A percentile compares a stretch with the other conserved stretches of the same genome.
Conservation (phyloP, 805 yeast genomes). For the Wickerhamomyces sydowiorum region DNA sequence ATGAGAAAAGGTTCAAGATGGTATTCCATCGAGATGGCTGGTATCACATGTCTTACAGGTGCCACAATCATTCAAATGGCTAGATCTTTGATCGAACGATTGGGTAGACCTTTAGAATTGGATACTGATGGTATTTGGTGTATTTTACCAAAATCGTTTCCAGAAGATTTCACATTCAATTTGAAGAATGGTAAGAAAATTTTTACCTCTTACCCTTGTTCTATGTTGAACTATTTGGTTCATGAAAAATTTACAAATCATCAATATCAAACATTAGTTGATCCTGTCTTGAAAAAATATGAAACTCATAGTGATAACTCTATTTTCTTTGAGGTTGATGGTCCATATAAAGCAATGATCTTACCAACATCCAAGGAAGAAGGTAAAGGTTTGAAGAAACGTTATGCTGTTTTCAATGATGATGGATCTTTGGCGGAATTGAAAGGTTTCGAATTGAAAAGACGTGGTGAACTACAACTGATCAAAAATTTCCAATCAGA, state of each 20-base stretch:
- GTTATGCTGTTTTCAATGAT: conserved; percentile 94
- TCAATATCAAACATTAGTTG: conserved; percentile 85
- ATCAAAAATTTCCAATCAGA: conserved; percentile 95
- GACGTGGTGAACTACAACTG: conserved; percentile 92
- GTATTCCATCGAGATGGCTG: conserved; percentile 99
- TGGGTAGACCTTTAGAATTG: conserved; percentile 92
- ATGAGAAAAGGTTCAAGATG: conserved; percentile 99
- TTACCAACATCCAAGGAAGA: conserved; percentile 96
- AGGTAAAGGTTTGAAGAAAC: conserved; percentile 91
- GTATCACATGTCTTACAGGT: conserved; percentile 96
- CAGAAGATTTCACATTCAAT: conserved; percentile 74
- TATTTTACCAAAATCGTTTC: conserved; percentile 88
- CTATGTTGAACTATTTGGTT: conserved; percentile 90
- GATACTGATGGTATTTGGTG: conserved; percentile 99
- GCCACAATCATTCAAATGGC: conserved; percentile 99
- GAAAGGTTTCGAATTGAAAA: conserved; percentile 92
- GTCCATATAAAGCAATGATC: conserved; percentile 97
- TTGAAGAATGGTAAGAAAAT: conserved; percentile 74
- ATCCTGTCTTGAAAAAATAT: conserved; percentile 62
- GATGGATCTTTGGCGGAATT: conserved; percentile 93
- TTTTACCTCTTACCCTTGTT: conserved; percentile 85
- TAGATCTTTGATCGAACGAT: conserved; percentile 77
- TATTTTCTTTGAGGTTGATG: conserved; percentile 96
- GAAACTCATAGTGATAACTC: conserved; percentile 83
- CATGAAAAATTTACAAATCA: conserved; percentile 89